phyloP scores from a whole-genome alignment of 495 filamentous ascomycete species.

The Hypoxylon perforatum region DNA sequence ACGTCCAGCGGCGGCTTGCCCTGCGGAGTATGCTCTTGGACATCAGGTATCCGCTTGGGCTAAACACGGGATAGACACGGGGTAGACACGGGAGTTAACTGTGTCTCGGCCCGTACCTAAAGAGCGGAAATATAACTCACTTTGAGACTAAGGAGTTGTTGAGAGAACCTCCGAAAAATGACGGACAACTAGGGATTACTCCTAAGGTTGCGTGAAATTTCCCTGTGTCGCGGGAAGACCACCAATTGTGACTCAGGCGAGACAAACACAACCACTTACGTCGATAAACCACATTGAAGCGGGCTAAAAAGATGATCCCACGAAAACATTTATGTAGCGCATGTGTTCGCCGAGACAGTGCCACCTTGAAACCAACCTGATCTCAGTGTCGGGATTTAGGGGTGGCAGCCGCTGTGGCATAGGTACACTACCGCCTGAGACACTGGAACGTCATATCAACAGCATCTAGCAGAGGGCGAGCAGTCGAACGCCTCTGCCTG shows the following conservation, averaged over 20 bases:
- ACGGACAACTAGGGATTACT: neutral
- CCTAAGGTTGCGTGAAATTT: conserved; percentile 10
- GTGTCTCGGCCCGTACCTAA: conserved; percentile 24
- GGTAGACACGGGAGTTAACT: conserved; percentile 8
- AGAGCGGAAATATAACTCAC: conserved; percentile 23
- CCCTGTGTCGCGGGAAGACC: conserved; percentile 1
- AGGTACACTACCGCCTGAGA: conserved; percentile 23
- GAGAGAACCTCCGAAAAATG: conserved; percentile 4
- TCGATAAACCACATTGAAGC: neutral
- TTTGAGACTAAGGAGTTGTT: conserved; percentile 1
- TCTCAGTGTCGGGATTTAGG: conserved; percentile 38
- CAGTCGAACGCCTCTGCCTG: conserved; percentile 8
- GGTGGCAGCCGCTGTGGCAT: conserved; percentile 31
- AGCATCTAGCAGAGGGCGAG: conserved; percentile 4
- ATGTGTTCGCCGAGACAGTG: conserved; percentile 35
- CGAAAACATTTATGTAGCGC: conserved; percentile 3
- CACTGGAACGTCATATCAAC: conserved; percentile 32
- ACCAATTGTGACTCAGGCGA: neutral
- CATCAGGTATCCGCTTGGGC: neutral
- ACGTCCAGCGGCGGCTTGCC: neutral
- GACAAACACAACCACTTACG: conserved; percentile 7
- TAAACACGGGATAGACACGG: neutral
- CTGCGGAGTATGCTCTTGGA: neutral
- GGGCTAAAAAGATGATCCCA: neutral
- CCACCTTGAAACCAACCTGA: conserved; percentile 38